Percentiles rank a stretch among this genome's conserved stretches.
Evolutionary conservation across 2,329 filamentous ascomycete genomes (phyloP).

Genomic region (Xylariaceae sp.): DNA sequence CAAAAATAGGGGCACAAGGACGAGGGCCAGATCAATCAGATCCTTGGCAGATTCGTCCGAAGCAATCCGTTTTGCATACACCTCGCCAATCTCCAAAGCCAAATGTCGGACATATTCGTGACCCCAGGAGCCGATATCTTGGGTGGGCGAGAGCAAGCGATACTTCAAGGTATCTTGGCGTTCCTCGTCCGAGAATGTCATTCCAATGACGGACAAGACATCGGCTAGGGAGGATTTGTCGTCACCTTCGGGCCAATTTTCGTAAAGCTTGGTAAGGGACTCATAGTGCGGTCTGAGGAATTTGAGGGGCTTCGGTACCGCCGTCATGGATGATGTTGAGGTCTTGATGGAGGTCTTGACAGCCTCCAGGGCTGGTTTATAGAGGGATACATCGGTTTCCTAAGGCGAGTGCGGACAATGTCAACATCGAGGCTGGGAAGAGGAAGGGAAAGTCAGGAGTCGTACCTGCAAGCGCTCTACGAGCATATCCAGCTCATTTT

Average conservation of each 20-base stretch:
- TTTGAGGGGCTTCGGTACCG: constrained; percentile 96
- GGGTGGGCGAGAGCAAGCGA: constrained; percentile 80
- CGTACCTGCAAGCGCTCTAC: constrained; percentile 87
- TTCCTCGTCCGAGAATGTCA: constrained; percentile 98
- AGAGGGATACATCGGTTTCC: constrained; percentile 83
- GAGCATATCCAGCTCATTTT: constrained; percentile 96
- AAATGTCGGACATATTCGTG: constrained; percentile 97
- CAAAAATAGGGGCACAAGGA: constrained; percentile 88
- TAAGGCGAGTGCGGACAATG: constrained; percentile 32
- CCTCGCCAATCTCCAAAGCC: constrained; percentile 91
- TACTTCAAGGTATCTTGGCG: constrained; percentile 95
- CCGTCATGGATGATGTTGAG: constrained; percentile 98
- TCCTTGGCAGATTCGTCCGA: constrained; percentile 82
- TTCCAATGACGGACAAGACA: constrained; percentile 93
- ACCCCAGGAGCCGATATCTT: constrained; percentile 95
- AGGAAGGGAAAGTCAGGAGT: constrained; percentile 6
- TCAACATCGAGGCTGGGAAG: background rate
- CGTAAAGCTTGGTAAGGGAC: constrained; percentile 80
- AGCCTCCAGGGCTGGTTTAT: constrained; percentile 87
- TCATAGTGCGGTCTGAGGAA: constrained; percentile 97
- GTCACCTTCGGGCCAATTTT: constrained; percentile 77
- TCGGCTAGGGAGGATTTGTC: constrained; percentile 90
- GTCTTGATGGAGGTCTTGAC: constrained; percentile 99
- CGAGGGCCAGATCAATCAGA: constrained; percentile 75
- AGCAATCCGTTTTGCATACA: constrained; percentile 82